Percentiles rank a stretch among this genome's conserved stretches.
Conservation (phyloP, 169 alveolate genomes). For the Prorocentrum cordatum region DNA sequence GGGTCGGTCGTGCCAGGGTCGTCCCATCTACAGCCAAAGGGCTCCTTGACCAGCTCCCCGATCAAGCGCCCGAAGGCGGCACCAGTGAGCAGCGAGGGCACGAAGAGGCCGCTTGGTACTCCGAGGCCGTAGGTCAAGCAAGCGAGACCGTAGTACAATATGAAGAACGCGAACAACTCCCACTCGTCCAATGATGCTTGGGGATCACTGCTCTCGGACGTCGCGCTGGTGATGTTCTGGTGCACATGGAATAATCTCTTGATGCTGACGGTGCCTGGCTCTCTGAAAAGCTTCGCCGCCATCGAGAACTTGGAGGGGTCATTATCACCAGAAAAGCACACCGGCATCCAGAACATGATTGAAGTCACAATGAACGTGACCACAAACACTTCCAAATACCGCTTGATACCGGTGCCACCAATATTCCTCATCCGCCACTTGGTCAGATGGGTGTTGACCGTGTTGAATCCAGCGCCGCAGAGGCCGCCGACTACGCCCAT, state of each 20-base stretch:
- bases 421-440: slow-evolving; percentile 16
- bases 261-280: no score
- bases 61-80: slow-evolving; percentile 32
- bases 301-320: no score
- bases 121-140: slow-evolving; percentile 64
- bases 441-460: slow-evolving; percentile 4
- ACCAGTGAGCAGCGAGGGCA: slow-evolving; percentile 40
- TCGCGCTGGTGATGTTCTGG: no score
- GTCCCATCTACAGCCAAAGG: background rate
- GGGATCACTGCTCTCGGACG: no score
- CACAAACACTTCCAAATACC: background rate
- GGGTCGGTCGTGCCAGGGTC: background rate
- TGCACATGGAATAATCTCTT: no score
- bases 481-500: slow-evolving; percentile 73
- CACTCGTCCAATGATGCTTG: no score
- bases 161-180: no score
- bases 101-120: slow-evolving; percentile 68
- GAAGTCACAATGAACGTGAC: background rate
- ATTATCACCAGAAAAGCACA: no score
- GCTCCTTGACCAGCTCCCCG: background rate
- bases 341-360: no score
- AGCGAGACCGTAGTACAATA: slow-evolving; percentile 2
- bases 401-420: slow-evolving; percentile 3
- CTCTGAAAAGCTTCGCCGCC: no score
- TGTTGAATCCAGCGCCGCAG: slow-evolving; percentile 73